Conservation (phyloP, 2,329 filamentous ascomycete species). For the Fusarium falciforme region DNA sequence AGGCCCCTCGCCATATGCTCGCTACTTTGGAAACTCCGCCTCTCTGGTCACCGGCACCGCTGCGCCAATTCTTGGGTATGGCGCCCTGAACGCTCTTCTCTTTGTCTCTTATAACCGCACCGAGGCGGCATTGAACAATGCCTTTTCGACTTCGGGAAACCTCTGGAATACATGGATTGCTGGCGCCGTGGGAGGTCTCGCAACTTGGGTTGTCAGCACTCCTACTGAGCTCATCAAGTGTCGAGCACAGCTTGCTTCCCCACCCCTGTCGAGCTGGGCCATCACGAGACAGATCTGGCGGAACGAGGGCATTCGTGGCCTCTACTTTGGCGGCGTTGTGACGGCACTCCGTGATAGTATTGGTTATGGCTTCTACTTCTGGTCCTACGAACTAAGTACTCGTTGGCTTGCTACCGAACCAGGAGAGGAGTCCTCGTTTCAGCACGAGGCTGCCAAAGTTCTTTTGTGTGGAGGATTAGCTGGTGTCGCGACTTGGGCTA, state of each 20-base stretch:
- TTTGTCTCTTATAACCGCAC: constrained; percentile 92
- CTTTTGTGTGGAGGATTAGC: constrained; percentile 88
- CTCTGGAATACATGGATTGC: constrained; percentile 80
- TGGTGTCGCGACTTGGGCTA: constrained; percentile 88
- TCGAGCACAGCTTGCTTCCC: constrained; percentile 74
- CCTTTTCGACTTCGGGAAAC: constrained; percentile 53
- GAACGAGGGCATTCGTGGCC: constrained; percentile 70
- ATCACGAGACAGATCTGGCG: constrained; percentile 72
- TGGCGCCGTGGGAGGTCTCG: constrained; percentile 83
- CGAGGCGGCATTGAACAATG: constrained; percentile 68
- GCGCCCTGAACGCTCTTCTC: constrained; percentile 88
- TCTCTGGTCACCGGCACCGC: constrained; percentile 74
- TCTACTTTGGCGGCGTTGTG: constrained; percentile 85
- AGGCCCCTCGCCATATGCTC: constrained; percentile 9
- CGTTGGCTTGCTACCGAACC: constrained; percentile 56
- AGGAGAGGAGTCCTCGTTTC: constrained; percentile 38
- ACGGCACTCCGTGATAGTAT: constrained; percentile 87
- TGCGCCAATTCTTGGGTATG: constrained; percentile 89
- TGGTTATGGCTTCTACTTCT: constrained; percentile 98
- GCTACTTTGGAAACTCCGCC: constrained; percentile 44
- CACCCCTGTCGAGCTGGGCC: constrained; percentile 67
- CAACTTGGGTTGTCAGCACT: constrained; percentile 86
- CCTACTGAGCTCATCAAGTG: constrained; percentile 95
- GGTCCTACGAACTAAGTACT: constrained; percentile 85
- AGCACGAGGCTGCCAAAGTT: constrained; percentile 68